A percentile compares a stretch with the other conserved stretches of the same genome.
Conservation (phyloP, 2,329 filamentous ascomycete species). For the Botryotinia globosa region DNA sequence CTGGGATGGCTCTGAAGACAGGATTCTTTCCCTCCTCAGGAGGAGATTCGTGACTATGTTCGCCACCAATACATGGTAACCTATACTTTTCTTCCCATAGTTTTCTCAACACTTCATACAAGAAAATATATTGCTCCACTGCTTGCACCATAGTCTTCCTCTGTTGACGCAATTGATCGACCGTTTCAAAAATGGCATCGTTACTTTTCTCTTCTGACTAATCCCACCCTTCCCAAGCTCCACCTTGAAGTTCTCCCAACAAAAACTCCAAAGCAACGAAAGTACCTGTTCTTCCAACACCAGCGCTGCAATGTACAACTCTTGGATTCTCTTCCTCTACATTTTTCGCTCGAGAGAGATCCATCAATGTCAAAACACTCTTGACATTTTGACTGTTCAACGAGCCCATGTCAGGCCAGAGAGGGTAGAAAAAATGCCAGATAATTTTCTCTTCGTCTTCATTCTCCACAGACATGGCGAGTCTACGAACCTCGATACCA, state of each 20-base stretch:
- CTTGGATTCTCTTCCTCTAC: slow-evolving; percentile 63
- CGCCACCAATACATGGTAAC: slow-evolving; percentile 31
- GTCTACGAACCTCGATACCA: slow-evolving; percentile 70
- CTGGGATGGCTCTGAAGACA: slow-evolving; percentile 6
- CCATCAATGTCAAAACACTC: slow-evolving; percentile 67
- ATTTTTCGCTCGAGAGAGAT: slow-evolving; percentile 60
- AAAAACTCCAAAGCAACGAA: slow-evolving; percentile 97
- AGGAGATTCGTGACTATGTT: slow-evolving; percentile 28
- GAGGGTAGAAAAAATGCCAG: slow-evolving; percentile 81
- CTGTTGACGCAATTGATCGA: slow-evolving; percentile 80
- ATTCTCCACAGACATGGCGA: slow-evolving; percentile 52
- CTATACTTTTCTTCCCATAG: slow-evolving; percentile 65
- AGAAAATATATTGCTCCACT: slow-evolving; percentile 77
- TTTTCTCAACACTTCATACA: slow-evolving; percentile 82
- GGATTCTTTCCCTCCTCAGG: slow-evolving; percentile 19
- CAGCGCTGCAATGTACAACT: slow-evolving; percentile 84
- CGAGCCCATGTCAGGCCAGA: slow-evolving; percentile 88
- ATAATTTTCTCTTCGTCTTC: slow-evolving; percentile 59
- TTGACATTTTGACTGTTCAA: slow-evolving; percentile 66
- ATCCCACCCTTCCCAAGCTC: slow-evolving; percentile 46
- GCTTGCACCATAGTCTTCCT: slow-evolving; percentile 95
- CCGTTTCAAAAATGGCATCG: slow-evolving; percentile 75
- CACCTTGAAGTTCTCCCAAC: slow-evolving; percentile 74
- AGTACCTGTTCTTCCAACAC: slow-evolving; percentile 89
- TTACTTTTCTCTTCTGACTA: slow-evolving; percentile 41